These are phyloP conservation scores for Komagataella ulmi DNA, from an alignment of 805 yeast genomes.

Conservation along the genomic window DNA sequence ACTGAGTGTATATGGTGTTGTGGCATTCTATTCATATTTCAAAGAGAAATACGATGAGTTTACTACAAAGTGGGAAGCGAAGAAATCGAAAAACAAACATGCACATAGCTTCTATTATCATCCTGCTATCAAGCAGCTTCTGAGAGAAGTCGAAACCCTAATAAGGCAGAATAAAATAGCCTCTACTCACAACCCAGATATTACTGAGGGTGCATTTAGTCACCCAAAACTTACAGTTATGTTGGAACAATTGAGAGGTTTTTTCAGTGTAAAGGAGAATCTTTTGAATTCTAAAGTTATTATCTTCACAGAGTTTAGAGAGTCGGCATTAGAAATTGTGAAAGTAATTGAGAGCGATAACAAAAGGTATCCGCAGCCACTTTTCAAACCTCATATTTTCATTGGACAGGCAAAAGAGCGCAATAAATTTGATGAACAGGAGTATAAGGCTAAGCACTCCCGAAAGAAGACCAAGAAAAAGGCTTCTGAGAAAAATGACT, in stretches of 20 bases:
- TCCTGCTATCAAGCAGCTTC: conserved; percentile 29
- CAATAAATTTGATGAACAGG: conserved; percentile 51
- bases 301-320: conserved; percentile 79
- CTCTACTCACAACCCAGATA: conserved; percentile 6
- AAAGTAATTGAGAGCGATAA: conserved; percentile 37
- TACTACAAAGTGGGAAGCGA: conserved; percentile 37
- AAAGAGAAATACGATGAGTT: conserved; percentile 43
- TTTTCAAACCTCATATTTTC: conserved; percentile 64
- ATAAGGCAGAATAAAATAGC: conserved; percentile 17
- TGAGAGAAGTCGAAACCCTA: conserved; percentile 28
- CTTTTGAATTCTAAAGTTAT: conserved; percentile 56
- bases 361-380: conserved; percentile 3
- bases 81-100: conserved; percentile 49
- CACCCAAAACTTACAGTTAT: conserved; percentile 66
- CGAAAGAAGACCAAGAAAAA: conserved; percentile 27
- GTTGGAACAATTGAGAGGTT: conserved; percentile 40
- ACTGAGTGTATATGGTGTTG: conserved; percentile 70
- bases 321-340: conserved; percentile 81
- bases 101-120: conserved; percentile 51
- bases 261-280: conserved; percentile 29
- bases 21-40: conserved; percentile 61
- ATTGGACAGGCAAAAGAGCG: conserved; percentile 83
- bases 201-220: conserved; percentile 23
- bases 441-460: conserved; percentile 26
- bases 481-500: conserved; percentile 10